These are phyloP conservation scores for Suillus paluster DNA, from an alignment of 768 basidiomycete genomes.

Conservation along the genomic window DNA sequence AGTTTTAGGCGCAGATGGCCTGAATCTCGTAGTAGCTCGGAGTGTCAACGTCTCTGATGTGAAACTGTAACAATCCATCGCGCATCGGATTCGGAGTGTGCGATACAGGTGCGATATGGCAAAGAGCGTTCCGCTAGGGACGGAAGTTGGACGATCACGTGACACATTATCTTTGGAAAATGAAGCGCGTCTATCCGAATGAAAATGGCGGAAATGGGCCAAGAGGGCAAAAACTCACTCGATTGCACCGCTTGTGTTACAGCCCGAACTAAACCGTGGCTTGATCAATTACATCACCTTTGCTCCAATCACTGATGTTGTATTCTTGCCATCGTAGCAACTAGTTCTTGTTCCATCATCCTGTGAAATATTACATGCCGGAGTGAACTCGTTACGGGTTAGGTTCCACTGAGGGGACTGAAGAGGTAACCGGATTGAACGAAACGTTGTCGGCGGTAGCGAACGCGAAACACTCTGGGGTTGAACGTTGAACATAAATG, in stretches of 20 bases:
- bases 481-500: too few species aligned
- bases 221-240: constrained; percentile 10
- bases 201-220: constrained; percentile 6
- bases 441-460: neutral
- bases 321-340: constrained; percentile 3
- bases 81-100: constrained; percentile 11
- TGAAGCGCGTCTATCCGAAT: constrained; percentile 19
- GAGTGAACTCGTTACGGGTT: neutral
- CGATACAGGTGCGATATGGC: constrained; percentile 12
- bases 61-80: constrained; percentile 12
- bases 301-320: constrained; percentile 3
- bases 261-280: neutral
- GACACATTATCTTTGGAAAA: constrained; percentile 1
- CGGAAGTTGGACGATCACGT: constrained; percentile 22
- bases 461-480: neutral
- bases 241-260: constrained; percentile 17
- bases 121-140: constrained; percentile 19
- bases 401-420: neutral
- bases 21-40: constrained; percentile 17
- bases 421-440: neutral
- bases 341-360: neutral
- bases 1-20: constrained; percentile 19
- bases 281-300: neutral
- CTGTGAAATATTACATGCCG: neutral
- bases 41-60: constrained; percentile 24